Evolutionary conservation across 371 early-diverging fungal species (phyloP).

Genomic region (Basidiobolus meristosporus): DNA sequence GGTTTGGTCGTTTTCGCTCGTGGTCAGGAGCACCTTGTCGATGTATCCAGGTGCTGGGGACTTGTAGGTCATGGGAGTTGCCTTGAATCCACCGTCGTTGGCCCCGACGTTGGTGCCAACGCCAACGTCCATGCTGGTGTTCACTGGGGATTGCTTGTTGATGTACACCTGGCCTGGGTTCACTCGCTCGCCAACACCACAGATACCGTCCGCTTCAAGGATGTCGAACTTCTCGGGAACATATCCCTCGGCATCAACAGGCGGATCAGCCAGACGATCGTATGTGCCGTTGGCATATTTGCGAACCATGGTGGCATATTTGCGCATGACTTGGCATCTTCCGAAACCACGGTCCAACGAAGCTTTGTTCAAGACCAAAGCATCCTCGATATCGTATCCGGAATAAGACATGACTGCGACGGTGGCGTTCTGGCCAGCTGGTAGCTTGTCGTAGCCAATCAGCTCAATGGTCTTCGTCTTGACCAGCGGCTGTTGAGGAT

Average conservation of each 20-base stretch:
- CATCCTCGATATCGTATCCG: conserved; percentile 99
- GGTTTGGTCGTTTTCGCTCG: conserved; percentile 83
- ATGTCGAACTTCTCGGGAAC: conserved; percentile 32
- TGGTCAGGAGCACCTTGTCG: conserved; percentile 83
- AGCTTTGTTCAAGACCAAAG: conserved; percentile 93
- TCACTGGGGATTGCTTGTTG: conserved; percentile 77
- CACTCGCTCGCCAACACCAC: conserved; percentile 70
- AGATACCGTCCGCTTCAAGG: conserved; percentile 78
- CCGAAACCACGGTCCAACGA: conserved; percentile 98
- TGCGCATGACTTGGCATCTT: conserved; percentile 90
- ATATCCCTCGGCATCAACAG: conserved; percentile 14
- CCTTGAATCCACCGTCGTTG: conserved; percentile 37
- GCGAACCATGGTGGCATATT: conserved; percentile 57
- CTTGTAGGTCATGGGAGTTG: conserved; percentile 70
- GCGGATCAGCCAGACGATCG: conserved; percentile 74
- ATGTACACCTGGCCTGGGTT: conserved; percentile 50
- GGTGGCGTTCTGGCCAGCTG: conserved; percentile 99
- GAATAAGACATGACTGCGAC: conserved; percentile 99
- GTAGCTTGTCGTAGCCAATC: conserved; percentile 93
- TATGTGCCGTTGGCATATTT: conserved; percentile 71
- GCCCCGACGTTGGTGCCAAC: conserved; percentile 15
- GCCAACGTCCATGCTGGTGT: conserved; percentile 10
- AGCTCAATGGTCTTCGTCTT: conserved; percentile 94
- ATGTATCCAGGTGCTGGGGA: conserved; percentile 66
- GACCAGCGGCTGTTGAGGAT: conserved; percentile 98